Conservation (phyloP, 106 monocot species). For the Hemerocallis citrina region DNA sequence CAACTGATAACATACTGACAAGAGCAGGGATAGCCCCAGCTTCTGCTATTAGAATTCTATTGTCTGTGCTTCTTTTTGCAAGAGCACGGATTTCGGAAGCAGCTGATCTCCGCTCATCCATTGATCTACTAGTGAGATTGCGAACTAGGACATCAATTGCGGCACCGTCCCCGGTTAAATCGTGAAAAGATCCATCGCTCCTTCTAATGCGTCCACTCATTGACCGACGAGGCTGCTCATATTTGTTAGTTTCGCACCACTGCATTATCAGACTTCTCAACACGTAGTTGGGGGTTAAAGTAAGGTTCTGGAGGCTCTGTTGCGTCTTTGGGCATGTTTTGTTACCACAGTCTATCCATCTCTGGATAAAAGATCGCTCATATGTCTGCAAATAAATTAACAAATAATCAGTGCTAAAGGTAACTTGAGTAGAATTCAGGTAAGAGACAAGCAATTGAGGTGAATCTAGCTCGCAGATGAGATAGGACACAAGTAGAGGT, state of each 20-base stretch:
- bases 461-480: too few species aligned
- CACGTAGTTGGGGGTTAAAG: slow-evolving; percentile 61
- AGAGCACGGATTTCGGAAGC: slow-evolving; percentile 67
- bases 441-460: too few species aligned
- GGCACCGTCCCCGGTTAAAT: slow-evolving; percentile 18
- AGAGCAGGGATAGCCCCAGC: slow-evolving; percentile 57
- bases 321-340: slow-evolving; percentile 69
- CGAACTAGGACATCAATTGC: slow-evolving; percentile 32
- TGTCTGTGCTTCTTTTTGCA: slow-evolving; percentile 71
- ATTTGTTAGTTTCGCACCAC: slow-evolving; percentile 53
- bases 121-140: slow-evolving; percentile 33
- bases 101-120: slow-evolving; percentile 46
- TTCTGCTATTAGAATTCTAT: slow-evolving; percentile 59
- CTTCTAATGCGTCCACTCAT: slow-evolving; percentile 22
- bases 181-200: slow-evolving; percentile 24
- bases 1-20: slow-evolving; percentile 30
- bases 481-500: too few species aligned
- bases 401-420: too few species aligned
- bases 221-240: slow-evolving; percentile 34
- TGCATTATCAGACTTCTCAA: slow-evolving; percentile 61
- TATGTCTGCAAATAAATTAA: slow-evolving; percentile 41
- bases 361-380: slow-evolving; percentile 56
- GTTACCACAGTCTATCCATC: slow-evolving; percentile 64
- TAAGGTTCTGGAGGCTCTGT: slow-evolving; percentile 64
- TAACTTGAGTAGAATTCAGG: too few species aligned